Evolutionary conservation across 257 asterid genomes (phyloP), one percentile per base, ranked within the genome.

Genomic region (Fraxinus excelsior): DNA sequence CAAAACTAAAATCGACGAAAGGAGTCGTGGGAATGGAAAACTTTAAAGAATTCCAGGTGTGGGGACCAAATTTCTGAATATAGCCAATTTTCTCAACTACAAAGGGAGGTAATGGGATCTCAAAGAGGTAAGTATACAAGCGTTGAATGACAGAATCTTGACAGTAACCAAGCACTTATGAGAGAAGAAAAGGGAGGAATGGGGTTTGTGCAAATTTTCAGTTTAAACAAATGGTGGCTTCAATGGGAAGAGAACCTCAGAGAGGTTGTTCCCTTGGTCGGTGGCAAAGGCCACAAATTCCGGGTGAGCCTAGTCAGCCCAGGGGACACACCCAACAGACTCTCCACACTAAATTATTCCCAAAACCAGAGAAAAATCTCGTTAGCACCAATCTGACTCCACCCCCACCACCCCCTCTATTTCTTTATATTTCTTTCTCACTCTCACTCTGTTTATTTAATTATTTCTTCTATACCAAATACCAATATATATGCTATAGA

Each of bases 211-310:
- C 76, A 80, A 77, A 65, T 78, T 75, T 62, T 49, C 34, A 76
- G 76, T 23, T 75, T 81, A 88, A 89, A 88, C 84, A 86, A 87
- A 78, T 80, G 78, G 84, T 73, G 85, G 86, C 86, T 86, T 88
- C 86, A 81, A 84, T 74, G 87, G 83, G 88, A 85, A 88, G 91
- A 80, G 93, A 90, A 85, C 83, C 76, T 81, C 69, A 81, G 74
- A 82, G 83, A 80, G 81, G 70, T 37, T 94, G 96, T 92, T 88
- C 85, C 97, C 97, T 90, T 87, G 91, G 90, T 84, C 89, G 93
- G 87, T 84, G 89, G 97, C 98, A 94, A 87, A 87, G 94, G 85
- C 97, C 98, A 87, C 87, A 82, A 90, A 88, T 87, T 83, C 85
- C 96, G 97, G 97, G 81, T 74, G 38, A 73, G 83, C 89, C 92